A percentile compares a stretch with the other conserved stretches of the same genome.
These are phyloP conservation scores for Marasmius fiardii DNA, from an alignment of 1,284 basidiomycete species.

Conservation along the genomic window DNA sequence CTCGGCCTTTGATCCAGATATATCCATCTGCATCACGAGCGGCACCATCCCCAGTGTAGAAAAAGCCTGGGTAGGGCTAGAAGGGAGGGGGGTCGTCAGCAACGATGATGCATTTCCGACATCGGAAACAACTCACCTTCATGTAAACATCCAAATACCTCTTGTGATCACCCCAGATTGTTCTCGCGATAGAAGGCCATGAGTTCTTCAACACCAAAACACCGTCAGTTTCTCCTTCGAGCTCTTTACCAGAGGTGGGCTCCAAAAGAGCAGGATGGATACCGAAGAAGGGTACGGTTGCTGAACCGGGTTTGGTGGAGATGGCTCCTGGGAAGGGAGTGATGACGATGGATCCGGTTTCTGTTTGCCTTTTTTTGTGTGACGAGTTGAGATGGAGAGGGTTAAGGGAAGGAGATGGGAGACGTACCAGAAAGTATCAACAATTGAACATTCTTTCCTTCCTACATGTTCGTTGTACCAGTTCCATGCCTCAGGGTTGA, in stretches of 20 bases:
- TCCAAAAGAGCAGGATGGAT: slow-evolving; percentile 90
- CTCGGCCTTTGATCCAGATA: slow-evolving; percentile 97
- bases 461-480: slow-evolving; percentile 99
- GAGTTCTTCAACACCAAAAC: slow-evolving; percentile 85
- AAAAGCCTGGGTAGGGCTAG: slow-evolving; percentile 80
- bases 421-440: slow-evolving; percentile 85
- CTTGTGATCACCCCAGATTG: slow-evolving; percentile 90
- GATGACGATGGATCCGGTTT: slow-evolving; percentile 94
- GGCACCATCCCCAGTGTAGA: slow-evolving; percentile 97
- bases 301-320: slow-evolving; percentile 93
- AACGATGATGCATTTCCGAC: too few relatives aligned
- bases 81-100: slow-evolving; percentile 7
- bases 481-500: slow-evolving; percentile 99
- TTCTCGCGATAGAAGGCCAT: slow-evolving; percentile 97
- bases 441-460: slow-evolving; percentile 85
- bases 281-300: slow-evolving; percentile 98
- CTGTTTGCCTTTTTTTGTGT: slow-evolving; percentile 81
- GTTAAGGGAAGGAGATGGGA: background rate
- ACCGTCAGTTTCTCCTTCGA: slow-evolving; percentile 87
- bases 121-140: slow-evolving; percentile 44
- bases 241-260: slow-evolving; percentile 66
- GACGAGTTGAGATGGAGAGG: background rate
- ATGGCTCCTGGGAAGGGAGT: slow-evolving; percentile 96
- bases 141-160: slow-evolving; percentile 95
- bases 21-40: slow-evolving; percentile 94